phyloP scores from a whole-genome alignment of 2,329 filamentous ascomycete genomes.

The Grosmannia clavigera region DNA sequence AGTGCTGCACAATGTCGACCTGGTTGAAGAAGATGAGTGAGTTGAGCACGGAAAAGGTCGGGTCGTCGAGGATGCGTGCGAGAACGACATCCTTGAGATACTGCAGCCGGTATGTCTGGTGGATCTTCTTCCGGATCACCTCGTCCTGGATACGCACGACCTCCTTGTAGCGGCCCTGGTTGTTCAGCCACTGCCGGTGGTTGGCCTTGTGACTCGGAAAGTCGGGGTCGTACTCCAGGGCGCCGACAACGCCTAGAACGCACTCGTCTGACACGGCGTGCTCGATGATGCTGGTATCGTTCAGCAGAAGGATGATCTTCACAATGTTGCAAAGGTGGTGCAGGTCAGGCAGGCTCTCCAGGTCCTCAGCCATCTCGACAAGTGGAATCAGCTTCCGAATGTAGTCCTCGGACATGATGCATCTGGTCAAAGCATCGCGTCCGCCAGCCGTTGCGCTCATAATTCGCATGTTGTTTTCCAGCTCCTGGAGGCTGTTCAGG shows the following conservation, averaged over 20 bases:
- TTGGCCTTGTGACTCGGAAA: slow-evolving; percentile 97
- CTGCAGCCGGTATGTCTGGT: slow-evolving; percentile 88
- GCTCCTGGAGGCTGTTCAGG: slow-evolving; percentile 70
- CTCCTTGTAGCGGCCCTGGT: slow-evolving; percentile 86
- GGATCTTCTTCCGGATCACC: slow-evolving; percentile 76
- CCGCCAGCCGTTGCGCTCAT: slow-evolving; percentile 63
- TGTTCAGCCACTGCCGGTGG: slow-evolving; percentile 82
- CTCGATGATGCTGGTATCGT: slow-evolving; percentile 91
- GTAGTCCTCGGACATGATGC: slow-evolving; percentile 75
- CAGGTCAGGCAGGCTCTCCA: slow-evolving; percentile 75
- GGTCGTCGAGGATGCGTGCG: slow-evolving; percentile 89
- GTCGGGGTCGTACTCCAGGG: slow-evolving; percentile 94
- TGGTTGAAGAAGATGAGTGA: slow-evolving; percentile 98
- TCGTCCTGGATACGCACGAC: slow-evolving; percentile 85
- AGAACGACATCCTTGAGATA: slow-evolving; percentile 98
- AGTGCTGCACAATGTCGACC: slow-evolving; percentile 89
- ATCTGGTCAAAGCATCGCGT: slow-evolving; percentile 77
- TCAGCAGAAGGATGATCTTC: slow-evolving; percentile 89
- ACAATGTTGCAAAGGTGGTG: slow-evolving; percentile 95
- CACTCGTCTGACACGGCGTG: slow-evolving; percentile 82
- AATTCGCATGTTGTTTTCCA: slow-evolving; percentile 72
- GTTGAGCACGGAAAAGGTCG: slow-evolving; percentile 94
- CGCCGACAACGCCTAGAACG: slow-evolving; percentile 84
- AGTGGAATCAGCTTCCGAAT: slow-evolving; percentile 77
- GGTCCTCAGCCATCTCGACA: slow-evolving; percentile 78